Evolutionary conservation across 2,329 filamentous ascomycete genomes (phyloP), one percentile per base, ranked within the genome.

Genomic region (Sphaerulina vaccinii): DNA sequence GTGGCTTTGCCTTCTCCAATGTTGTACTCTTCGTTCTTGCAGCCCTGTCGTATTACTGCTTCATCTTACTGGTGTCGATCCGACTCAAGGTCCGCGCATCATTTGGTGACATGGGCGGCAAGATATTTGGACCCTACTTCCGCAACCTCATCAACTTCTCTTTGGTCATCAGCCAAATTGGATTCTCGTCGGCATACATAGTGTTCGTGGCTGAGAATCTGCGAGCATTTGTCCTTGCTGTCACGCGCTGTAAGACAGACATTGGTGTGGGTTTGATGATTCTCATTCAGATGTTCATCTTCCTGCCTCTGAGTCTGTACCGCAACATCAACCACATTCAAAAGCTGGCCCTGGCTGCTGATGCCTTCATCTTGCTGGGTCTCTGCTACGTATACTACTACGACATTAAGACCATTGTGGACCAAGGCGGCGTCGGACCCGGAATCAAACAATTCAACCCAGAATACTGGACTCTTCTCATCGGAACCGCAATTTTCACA

Each of bases 401-500:
- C 72, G 93, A 97, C 66, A 79, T 97, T 57, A 76, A 87, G 61
- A 96, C 92, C 1, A 84, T 99, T 45, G 83, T 83, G 57, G 77
- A 75, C 41, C 79, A 89, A 48, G 75, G 81, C 51, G 90, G 90
- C 10, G 73, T 96, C 19, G 80, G 90, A 4, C 45, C 45, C 1
- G 93, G 99, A 68, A 91, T 97, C 65, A 82, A 87, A 61, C 80
- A 87, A 65, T 97, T 99, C 79, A 99, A 99, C 75, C 73, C 86
- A 35, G 83, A 87, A 55, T 86, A 90, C 69, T 99, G 95, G 93
- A 96, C 93, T 0, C 80, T 99, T 3, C 97, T 99, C 70, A 99
- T 99, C 63, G 95, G 93, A 56, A 99, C 95, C 0, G 93, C 95
- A 22, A 97, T 99, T 68, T 99, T 99, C 74, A 97, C 93, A 0